These are phyloP conservation scores for Saksenaea oblongispora DNA, from an alignment of 371 early-diverging fungal genomes.

Conservation along the genomic window DNA sequence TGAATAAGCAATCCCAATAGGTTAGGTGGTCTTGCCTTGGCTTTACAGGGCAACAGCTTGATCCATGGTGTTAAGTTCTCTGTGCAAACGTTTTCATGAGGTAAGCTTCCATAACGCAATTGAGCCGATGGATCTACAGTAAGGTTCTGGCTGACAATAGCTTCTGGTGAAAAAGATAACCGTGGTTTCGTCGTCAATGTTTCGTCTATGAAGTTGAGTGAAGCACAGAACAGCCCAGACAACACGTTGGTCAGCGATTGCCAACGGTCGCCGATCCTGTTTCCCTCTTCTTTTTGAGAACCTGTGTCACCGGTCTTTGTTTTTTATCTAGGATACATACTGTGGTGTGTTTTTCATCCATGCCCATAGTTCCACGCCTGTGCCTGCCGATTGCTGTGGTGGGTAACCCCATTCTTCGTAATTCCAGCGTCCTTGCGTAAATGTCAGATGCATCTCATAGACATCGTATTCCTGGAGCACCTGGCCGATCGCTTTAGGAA, in stretches of 20 bases:
- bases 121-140: constrained; percentile 15
- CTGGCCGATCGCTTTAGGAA: constrained; percentile 87
- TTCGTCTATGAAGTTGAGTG: constrained; percentile 89
- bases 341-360: constrained; percentile 64
- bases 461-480: constrained; percentile 59
- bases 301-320: no score
- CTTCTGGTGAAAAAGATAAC: constrained; percentile 64
- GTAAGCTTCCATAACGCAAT: constrained; percentile 78
- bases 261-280: constrained; percentile 76
- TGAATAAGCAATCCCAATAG: background rate
- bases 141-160: constrained; percentile 5
- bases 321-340: constrained; percentile 29
- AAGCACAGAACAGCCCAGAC: constrained; percentile 94
- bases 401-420: constrained; percentile 80
- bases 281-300: background rate
- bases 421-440: constrained; percentile 73
- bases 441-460: constrained; percentile 71
- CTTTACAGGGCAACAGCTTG: constrained; percentile 92
- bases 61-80: constrained; percentile 98
- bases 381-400: constrained; percentile 57
- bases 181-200: constrained; percentile 75
- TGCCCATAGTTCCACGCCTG: constrained; percentile 82
- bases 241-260: constrained; percentile 86
- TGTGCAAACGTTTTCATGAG: constrained; percentile 94
- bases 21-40: constrained; percentile 54